Evolutionary conservation across 2,329 filamentous ascomycete species (phyloP).

Genomic region (Fusarium hostae): DNA sequence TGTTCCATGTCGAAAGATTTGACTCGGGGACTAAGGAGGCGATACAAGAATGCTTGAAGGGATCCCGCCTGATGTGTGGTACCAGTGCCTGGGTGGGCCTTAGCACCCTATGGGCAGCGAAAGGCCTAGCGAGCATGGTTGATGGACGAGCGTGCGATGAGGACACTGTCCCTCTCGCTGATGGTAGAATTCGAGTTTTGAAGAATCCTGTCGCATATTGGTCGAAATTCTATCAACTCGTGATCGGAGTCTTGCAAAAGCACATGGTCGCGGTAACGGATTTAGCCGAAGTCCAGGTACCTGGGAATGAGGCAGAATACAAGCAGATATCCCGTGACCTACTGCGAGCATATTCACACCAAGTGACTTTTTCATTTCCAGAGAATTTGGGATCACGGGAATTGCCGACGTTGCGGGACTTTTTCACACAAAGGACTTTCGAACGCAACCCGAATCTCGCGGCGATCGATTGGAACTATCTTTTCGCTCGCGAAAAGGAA

Average conservation of each 20-base stretch:
- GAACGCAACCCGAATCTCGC: background rate
- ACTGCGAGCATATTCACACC: background rate
- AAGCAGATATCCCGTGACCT: background rate
- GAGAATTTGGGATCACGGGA: background rate
- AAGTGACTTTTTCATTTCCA: background rate
- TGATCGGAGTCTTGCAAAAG: background rate
- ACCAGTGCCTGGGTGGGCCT: background rate
- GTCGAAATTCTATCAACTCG: background rate
- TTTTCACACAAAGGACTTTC: background rate
- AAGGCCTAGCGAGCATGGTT: background rate
- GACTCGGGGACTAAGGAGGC: too few species aligned
- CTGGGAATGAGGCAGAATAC: background rate
- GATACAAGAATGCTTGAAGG: background rate
- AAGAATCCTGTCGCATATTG: too few species aligned
- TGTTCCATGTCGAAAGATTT: background rate
- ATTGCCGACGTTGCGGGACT: background rate
- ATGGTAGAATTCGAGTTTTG: background rate
- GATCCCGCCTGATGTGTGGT: background rate
- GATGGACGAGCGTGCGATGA: background rate
- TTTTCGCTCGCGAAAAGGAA: background rate
- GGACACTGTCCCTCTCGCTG: background rate
- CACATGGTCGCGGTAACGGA: background rate
- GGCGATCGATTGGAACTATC: background rate
- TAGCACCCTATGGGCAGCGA: background rate
- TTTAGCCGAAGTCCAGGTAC: fast-evolving